Base-by-base conservation (phyloP, 495 filamentous ascomycete genomes). In the Neurospora sp. region DNA sequence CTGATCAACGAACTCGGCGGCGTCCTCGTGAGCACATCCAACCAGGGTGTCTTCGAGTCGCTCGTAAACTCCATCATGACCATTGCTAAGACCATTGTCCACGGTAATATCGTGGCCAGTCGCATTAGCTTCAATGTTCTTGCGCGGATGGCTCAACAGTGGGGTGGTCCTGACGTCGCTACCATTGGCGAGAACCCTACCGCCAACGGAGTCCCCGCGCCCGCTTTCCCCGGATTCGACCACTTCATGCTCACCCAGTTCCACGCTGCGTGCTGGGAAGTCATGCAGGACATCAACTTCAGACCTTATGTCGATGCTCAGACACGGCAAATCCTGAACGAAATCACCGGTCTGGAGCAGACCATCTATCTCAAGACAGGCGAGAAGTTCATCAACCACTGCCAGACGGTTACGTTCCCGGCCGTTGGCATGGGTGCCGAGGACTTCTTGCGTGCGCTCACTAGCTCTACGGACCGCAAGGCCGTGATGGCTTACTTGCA, bases 301-400 rank as follows among this genome's bases (percentile, higher is more conserved):
- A 90, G 90, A 75, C 86, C 93, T 1, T 79, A 74, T 16, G 89
- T 89, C 75, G 96, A 99, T 79, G 92, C 94, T 16, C 93, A 96
- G 79, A 89, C 91, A 22, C 92, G 91, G 76, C 89, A 93, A 75
- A 92, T 97, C 4, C 85, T 98, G 31, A 89, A 87, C 70, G 96
- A 99, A 81, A 91, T 96, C 44, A 93, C 92, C 8, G 86, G 82
- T 8, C 79, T 99, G 72, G 93, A 99, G 81, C 91, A 94, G 79
- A 91, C 88, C 37, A 94, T 99, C 71, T 94, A 96, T 78, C 82
- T 85, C 73, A 99, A 98, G 83, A 92, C 92, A 20, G 94, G 94
- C 37, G 86, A 85, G 22, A 74, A 73, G 68, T 88, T 87, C 73
- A 78, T 88, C 45, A 78, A 80, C 8, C 83, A 88, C 69, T 73